A percentile compares a stretch with the other conserved stretches of the same genome.
phyloP scores from a whole-genome alignment of 2,329 filamentous ascomycete species.

The Aaosphaeria pasadenensis region DNA sequence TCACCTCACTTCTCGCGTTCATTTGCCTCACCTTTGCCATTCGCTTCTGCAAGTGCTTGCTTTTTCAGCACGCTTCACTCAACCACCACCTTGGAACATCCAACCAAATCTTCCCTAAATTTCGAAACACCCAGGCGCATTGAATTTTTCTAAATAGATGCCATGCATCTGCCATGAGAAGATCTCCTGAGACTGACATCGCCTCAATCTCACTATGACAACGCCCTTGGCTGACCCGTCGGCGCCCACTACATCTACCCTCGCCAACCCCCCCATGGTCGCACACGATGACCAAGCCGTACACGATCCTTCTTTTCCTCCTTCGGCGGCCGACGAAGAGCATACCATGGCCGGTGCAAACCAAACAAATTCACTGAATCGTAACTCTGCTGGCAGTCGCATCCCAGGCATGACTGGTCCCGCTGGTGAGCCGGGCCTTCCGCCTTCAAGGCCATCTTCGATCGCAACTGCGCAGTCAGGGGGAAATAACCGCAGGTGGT shows the following conservation, averaged over 20 bases:
- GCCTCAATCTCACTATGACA: conserved; percentile 32
- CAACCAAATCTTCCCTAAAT: conserved; percentile 3
- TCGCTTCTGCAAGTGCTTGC: neutral
- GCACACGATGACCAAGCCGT: conserved; percentile 65
- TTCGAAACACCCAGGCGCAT: conserved; percentile 12
- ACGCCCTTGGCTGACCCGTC: conserved; percentile 12
- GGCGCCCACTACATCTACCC: conserved; percentile 7
- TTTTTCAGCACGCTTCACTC: conserved; percentile 19
- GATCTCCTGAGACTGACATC: conserved; percentile 18
- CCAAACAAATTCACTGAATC: conserved; percentile 19
- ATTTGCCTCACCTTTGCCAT: conserved; percentile 2
- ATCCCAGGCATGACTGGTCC: conserved; percentile 43
- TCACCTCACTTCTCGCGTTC: conserved; percentile 6
- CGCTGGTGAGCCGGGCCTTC: conserved; percentile 46
- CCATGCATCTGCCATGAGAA: conserved; percentile 29
- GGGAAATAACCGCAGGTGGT: conserved; percentile 48
- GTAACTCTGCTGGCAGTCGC: conserved; percentile 33
- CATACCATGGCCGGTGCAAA: conserved; percentile 14
- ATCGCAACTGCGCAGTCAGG: conserved; percentile 37
- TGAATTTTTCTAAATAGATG: conserved; percentile 17
- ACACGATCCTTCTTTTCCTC: conserved; percentile 50
- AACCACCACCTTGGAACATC: conserved; percentile 5
- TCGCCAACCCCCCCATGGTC: conserved; percentile 14
- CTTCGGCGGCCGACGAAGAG: conserved; percentile 48
- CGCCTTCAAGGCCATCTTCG: conserved; percentile 46